Evolutionary conservation across 768 basidiomycete genomes (phyloP).

Genomic region (Pulveroboletus sp.): DNA sequence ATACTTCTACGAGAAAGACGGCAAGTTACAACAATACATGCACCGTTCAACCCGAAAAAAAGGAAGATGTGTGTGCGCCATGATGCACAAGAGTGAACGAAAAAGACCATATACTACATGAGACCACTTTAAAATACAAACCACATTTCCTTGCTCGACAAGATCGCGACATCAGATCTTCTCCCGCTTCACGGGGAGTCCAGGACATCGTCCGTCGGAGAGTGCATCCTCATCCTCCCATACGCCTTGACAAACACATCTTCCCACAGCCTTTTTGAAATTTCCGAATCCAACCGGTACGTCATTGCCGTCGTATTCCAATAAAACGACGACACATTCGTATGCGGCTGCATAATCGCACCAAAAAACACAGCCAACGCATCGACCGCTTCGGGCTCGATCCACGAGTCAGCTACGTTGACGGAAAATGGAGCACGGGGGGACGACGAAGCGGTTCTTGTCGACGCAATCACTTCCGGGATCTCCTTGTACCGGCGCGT

Average conservation of each 20-base stretch:
- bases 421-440: slow-evolving; percentile 8
- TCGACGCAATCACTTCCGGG: not conserved
- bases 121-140: too few relatives aligned
- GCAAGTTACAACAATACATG: too few relatives aligned
- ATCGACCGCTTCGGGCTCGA: slow-evolving; percentile 14
- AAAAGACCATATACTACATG: too few relatives aligned
- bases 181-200: too few relatives aligned
- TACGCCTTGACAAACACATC: slow-evolving; percentile 19
- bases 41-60: too few relatives aligned
- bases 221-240: not conserved
- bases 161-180: too few relatives aligned
- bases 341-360: slow-evolving; percentile 7
- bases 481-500: slow-evolving; percentile 1
- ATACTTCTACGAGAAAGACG: too few relatives aligned
- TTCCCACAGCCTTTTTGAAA: slow-evolving; percentile 13
- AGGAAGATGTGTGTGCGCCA: too few relatives aligned
- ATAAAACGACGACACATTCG: not conserved
- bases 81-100: too few relatives aligned
- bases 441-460: not conserved
- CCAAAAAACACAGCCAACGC: slow-evolving; percentile 18
- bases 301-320: slow-evolving; percentile 12
- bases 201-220: too few relatives aligned
- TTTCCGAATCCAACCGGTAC: slow-evolving; percentile 14
- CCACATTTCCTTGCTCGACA: too few relatives aligned
- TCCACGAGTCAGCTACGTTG: slow-evolving; percentile 16